A percentile compares a stretch with the other conserved stretches of the same genome.
phyloP scores from a whole-genome alignment of 257 asterid species.

The Solanum microdontum region DNA sequence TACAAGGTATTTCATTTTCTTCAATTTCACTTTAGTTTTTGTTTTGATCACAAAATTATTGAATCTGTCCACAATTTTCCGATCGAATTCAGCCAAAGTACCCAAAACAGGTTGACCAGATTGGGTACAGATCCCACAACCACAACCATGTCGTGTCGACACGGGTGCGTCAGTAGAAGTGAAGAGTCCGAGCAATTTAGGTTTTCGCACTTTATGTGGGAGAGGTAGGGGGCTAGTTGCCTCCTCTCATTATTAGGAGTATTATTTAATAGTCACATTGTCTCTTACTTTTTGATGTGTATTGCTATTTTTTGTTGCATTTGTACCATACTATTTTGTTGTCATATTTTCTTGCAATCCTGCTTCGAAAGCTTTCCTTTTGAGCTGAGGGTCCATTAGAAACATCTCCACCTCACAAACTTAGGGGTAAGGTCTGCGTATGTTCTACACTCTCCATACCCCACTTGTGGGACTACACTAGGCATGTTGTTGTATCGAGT shows the following conservation, averaged over 20 bases:
- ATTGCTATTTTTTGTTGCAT: not conserved
- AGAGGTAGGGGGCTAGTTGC: not conserved
- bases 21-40: not conserved
- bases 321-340: not conserved
- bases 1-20: not conserved
- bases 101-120: not conserved
- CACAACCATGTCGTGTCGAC: not conserved
- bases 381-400: not conserved
- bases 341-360: not conserved
- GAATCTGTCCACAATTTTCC: not conserved
- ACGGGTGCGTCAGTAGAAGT: not conserved
- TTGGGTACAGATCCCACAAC: not conserved
- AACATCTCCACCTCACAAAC: not conserved
- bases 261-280: not conserved
- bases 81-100: not conserved
- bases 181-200: not conserved
- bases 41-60: not conserved
- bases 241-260: not conserved
- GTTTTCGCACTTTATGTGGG: not conserved
- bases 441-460: not conserved
- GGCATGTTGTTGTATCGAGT: not conserved
- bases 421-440: not conserved
- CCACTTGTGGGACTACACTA: not conserved
- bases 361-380: not conserved
- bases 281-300: not conserved